A percentile compares a stretch with the other conserved stretches of the same genome.
phyloP scores from a whole-genome alignment of 345 rosid genomes.

The Eucalyptus sp. region DNA sequence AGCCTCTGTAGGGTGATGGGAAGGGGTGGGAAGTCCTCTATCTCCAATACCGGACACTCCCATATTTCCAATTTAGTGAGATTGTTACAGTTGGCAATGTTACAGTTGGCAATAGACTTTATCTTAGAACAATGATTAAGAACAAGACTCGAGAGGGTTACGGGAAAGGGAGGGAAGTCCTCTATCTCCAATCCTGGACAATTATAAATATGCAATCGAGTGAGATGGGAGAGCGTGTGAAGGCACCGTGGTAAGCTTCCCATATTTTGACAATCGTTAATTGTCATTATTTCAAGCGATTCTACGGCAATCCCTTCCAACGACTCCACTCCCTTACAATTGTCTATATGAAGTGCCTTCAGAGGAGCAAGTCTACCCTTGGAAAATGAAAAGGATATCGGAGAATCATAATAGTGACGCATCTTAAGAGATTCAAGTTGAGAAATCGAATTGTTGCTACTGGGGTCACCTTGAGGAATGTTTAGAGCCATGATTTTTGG shows the following conservation, averaged over 20 bases:
- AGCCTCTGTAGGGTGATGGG: not conserved
- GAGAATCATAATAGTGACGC: fast-evolving
- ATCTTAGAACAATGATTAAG: fast-evolving
- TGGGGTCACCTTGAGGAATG: fast-evolving
- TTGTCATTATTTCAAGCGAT: fast-evolving
- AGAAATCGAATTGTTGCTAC: fast-evolving
- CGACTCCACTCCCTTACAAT: not conserved
- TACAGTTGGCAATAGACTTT: not conserved
- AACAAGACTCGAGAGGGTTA: fast-evolving
- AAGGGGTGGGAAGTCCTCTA: no score
- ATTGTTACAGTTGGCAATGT: not conserved
- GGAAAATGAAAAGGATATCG: fast-evolving
- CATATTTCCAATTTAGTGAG: fast-evolving
- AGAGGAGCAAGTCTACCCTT: not conserved
- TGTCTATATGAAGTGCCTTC: fast-evolving
- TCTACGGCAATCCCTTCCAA: fast-evolving
- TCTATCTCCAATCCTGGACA: not conserved
- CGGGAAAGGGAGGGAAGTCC: not conserved
- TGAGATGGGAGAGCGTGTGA: not conserved
- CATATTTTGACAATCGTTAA: fast-evolving
- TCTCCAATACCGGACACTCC: not conserved
- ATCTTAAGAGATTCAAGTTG: not conserved
- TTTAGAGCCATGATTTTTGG: fast-evolving
- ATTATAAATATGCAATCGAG: fast-evolving
- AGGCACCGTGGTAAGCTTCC: not conserved